phyloP scores from a whole-genome alignment of 495 filamentous ascomycete species.

The Sabuloglossum arenarium region DNA sequence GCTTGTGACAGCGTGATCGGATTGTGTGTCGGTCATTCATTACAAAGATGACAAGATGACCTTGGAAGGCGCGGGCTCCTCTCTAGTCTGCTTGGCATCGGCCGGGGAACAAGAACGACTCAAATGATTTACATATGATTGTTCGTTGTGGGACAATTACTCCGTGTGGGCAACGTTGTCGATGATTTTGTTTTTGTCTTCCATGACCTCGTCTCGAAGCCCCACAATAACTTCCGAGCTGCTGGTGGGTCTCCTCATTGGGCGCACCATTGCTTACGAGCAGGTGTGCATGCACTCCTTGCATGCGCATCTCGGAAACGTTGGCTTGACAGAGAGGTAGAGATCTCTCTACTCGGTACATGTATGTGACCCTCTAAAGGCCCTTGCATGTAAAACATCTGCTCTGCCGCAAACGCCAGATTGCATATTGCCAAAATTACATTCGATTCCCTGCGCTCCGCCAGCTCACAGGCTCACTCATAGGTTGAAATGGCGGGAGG shows the following conservation, averaged over 20 bases:
- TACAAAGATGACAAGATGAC: background rate
- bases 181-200: slow-evolving; percentile 1
- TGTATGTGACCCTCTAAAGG: background rate
- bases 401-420: slow-evolving; percentile 1
- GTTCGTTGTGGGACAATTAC: background rate
- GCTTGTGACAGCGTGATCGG: background rate
- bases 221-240: background rate
- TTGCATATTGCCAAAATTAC: background rate
- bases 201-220: slow-evolving; percentile 1
- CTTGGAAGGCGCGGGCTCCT: background rate
- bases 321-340: background rate
- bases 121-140: background rate
- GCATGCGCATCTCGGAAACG: slow-evolving; percentile 1
- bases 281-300: background rate
- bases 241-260: background rate
- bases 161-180: background rate
- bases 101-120: background rate
- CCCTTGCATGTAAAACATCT: slow-evolving; percentile 2
- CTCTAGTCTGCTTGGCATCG: background rate
- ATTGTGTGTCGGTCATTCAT: background rate
- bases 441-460: background rate
- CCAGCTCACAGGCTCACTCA: background rate
- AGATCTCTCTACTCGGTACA: slow-evolving; percentile 1
- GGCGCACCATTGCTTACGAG: background rate
- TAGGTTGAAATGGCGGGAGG: background rate